Base-by-base conservation (phyloP, 768 basidiomycete species). In the Hysterangium stoloniferum region DNA sequence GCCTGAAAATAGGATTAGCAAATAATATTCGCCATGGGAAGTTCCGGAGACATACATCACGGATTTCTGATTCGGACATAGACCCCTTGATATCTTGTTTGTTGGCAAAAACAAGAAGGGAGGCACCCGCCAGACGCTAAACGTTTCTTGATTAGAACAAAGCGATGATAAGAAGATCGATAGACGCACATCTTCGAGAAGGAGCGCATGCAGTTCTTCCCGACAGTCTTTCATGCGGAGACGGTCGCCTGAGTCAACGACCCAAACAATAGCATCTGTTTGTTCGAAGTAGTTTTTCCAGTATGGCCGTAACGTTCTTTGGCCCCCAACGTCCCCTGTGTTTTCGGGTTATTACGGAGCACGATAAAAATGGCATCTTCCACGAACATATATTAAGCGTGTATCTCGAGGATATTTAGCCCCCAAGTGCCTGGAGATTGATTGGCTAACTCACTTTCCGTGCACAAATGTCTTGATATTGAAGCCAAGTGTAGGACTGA, bases 231-330 rank as follows among this genome's bases (percentile, higher is more conserved):
- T 68, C 77, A 96, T 89, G 55, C 96, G 78, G 71, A 91, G 74
- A 35, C 87, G 77, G 68, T 98, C 95, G 32, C 86, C 79, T 0
- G 93, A 95, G 70, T 99, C 96, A 35, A 99, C 94, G 15, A 99
- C 95, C 96, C 96, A 99, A 29, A 98, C 92, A 37, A 99, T 74
- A 6, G 88, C 95, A 67, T 98, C 96, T 8, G 96, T 98, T 67
- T 93, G 90, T 67, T 99, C 96, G 58, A 98, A 98, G 69, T 98
- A 98, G 66, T 98, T 99, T 22, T 91, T 74, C 96, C 96, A 99
- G 66, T 98, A 98, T 6, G 96, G 95, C 27, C 96, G 79, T 45
- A 99, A 80, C 0, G 91, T 94, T 52, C 85, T 81, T 66, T 99
- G 96, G 20, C 96, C 95, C 31, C 96, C 96, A 31, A 98, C 92